These are phyloP conservation scores for Globisporangium viniferum DNA, from an alignment of 352 stramenopile genomes.

Conservation along the genomic window DNA sequence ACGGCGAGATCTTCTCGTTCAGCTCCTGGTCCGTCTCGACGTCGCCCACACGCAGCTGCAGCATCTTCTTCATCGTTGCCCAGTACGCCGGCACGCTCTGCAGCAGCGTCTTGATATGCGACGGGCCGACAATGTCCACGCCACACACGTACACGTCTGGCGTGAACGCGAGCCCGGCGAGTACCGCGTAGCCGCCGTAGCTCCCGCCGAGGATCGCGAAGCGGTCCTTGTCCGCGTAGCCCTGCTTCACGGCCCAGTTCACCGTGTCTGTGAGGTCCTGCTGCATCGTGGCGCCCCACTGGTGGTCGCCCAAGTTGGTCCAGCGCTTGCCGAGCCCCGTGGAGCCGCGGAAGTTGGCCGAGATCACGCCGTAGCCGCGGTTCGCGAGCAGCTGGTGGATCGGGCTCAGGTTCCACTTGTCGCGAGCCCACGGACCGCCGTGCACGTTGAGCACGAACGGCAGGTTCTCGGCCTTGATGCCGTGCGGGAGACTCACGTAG, in stretches of 20 bases:
- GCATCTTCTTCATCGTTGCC: conserved; percentile 36
- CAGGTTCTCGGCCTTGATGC: conserved; percentile 24
- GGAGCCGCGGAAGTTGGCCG: conserved; percentile 67
- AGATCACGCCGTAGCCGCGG: conserved; percentile 39
- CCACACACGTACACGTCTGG: conserved; percentile 77
- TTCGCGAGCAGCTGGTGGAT: conserved; percentile 43
- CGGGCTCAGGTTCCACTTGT: conserved; percentile 31
- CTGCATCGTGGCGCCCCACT: conserved; percentile 44
- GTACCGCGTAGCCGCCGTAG: conserved; percentile 71
- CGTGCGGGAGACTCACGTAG: conserved; percentile 39
- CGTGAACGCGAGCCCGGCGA: conserved; percentile 72
- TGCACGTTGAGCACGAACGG: conserved; percentile 41
- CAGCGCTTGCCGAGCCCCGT: conserved; percentile 76
- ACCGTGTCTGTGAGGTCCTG: conserved; percentile 53
- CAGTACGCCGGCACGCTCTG: conserved; percentile 42
- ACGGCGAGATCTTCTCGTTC: conserved; percentile 48
- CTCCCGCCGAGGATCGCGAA: conserved; percentile 61
- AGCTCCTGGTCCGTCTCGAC: conserved; percentile 36
- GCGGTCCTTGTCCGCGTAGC: conserved; percentile 42
- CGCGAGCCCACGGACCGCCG: conserved; percentile 35
- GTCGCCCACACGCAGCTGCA: conserved; percentile 36
- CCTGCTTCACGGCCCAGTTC: conserved; percentile 53
- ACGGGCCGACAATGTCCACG: conserved; percentile 68
- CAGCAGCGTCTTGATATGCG: conserved; percentile 43
- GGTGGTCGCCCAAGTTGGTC: conserved; percentile 38